Evolutionary conservation across 2,329 filamentous ascomycete species (phyloP).

Genomic region (Aspergillus niger): DNA sequence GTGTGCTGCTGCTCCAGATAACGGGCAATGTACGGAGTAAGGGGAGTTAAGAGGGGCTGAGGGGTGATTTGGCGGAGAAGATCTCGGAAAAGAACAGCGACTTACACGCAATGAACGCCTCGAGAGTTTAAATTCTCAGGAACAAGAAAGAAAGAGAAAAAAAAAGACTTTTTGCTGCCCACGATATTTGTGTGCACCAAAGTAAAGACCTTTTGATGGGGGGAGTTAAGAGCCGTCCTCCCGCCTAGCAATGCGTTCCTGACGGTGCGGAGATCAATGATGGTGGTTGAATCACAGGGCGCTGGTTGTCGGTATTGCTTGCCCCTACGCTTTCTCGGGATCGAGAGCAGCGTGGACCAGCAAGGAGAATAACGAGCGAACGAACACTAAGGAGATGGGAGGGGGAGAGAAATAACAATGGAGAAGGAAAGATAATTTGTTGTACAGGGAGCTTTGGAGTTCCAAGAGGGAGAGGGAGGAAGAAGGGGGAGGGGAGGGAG

Average conservation of each 20-base stretch:
- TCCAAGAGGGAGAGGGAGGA: conserved; percentile 18
- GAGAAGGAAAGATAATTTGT: conserved; percentile 27
- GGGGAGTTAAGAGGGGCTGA: conserved; percentile 41
- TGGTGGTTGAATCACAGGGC: conserved; percentile 28
- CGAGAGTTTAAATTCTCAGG: conserved; percentile 29
- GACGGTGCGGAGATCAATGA: conserved; percentile 39
- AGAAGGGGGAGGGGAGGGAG: conserved; percentile 24
- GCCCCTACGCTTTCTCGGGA: conserved; percentile 18
- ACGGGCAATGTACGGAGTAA: conserved; percentile 40
- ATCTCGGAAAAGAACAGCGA: conserved; percentile 31
- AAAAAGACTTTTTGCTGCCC: conserved; percentile 10
- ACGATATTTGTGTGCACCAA: conserved; percentile 13
- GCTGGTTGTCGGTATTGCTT: conserved; percentile 13
- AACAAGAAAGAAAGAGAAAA: conserved; percentile 1
- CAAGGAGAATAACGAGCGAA: conserved; percentile 30
- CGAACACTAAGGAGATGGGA: conserved; percentile 13
- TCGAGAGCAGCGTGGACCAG: conserved; percentile 17
- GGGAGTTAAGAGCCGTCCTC: conserved; percentile 14
- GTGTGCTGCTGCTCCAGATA: conserved; percentile 31
- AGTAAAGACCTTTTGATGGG: conserved; percentile 27
- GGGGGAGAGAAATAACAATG: conserved; percentile 14
- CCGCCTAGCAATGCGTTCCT: conserved; percentile 22
- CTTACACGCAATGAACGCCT: conserved; percentile 45
- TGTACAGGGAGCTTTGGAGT: conserved; percentile 29
- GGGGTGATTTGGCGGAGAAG: conserved; percentile 35